A percentile compares a stretch with the other conserved stretches of the same genome.
Evolutionary conservation across 2,329 filamentous ascomycete species (phyloP).

Genomic region (Fusarium dimerum): DNA sequence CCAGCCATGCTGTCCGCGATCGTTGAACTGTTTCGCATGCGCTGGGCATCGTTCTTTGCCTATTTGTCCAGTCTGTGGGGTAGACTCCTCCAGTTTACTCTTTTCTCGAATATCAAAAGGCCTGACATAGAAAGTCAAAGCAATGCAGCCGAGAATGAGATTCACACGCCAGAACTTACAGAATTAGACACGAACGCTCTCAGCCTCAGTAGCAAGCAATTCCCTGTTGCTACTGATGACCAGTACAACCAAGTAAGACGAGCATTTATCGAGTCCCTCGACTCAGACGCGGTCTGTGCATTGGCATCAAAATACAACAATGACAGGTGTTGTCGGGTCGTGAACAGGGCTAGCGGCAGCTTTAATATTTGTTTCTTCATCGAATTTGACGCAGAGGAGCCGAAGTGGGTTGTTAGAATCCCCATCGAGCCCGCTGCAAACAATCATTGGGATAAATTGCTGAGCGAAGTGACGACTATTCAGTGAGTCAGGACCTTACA

Average conservation of each 20-base stretch:
- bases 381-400: slow-evolving; percentile 12
- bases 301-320: slow-evolving; percentile 23
- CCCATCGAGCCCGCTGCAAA: slow-evolving; percentile 23
- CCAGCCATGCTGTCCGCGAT: slow-evolving; percentile 2
- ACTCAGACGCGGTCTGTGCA: slow-evolving; percentile 18
- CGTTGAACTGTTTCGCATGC: slow-evolving; percentile 1
- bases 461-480: slow-evolving; percentile 29
- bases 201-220: slow-evolving; percentile 3
- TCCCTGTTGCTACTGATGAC: slow-evolving; percentile 10
- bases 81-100: not conserved
- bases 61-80: slow-evolving; percentile 6
- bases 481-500: slow-evolving; percentile 10
- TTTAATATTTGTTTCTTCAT: slow-evolving; percentile 29
- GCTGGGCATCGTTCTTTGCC: slow-evolving; percentile 3
- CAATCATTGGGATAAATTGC: slow-evolving; percentile 27
- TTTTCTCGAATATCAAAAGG: not conserved
- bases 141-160: not conserved
- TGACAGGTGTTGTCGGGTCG: slow-evolving; percentile 17
- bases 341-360: slow-evolving; percentile 19
- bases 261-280: slow-evolving; percentile 24
- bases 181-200: not conserved
- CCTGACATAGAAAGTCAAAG: not conserved
- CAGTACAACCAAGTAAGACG: slow-evolving; percentile 4
- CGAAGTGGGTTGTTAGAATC: slow-evolving; percentile 25
- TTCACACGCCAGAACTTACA: not conserved